These are phyloP conservation scores for Botryotinia calthae DNA, from an alignment of 2,329 filamentous ascomycete species.

Conservation along the genomic window DNA sequence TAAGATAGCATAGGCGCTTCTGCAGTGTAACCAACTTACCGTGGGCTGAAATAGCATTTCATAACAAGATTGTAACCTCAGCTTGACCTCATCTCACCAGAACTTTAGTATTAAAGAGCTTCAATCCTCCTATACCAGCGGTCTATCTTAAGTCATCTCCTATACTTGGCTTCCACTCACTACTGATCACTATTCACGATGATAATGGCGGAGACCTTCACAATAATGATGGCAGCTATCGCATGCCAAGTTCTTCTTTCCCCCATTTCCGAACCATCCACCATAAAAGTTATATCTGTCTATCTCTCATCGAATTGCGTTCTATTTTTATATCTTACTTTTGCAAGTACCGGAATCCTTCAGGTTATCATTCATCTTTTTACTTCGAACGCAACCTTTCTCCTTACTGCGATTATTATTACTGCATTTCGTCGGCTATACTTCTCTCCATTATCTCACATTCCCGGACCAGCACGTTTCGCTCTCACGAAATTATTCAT, in stretches of 20 bases:
- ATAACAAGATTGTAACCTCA: neutral
- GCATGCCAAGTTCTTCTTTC: neutral
- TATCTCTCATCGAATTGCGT: neutral
- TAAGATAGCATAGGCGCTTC: neutral
- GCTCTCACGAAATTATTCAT: conserved; percentile 31
- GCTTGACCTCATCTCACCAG: neutral
- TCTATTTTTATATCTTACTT: neutral
- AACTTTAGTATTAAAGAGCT: neutral
- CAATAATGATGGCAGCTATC: neutral
- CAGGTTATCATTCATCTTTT: neutral
- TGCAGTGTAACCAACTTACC: neutral
- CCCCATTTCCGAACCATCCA: neutral
- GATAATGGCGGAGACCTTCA: neutral
- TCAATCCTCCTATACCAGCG: neutral
- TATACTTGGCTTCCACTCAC: too few species aligned
- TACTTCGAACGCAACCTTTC: conserved; percentile 18
- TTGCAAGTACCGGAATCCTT: neutral
- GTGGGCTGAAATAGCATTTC: neutral
- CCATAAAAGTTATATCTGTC: neutral
- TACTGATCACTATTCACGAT: too few species aligned
- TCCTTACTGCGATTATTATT: conserved; percentile 14
- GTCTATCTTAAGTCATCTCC: neutral
- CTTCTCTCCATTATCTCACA: conserved; percentile 27
- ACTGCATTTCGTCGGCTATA: conserved; percentile 27
- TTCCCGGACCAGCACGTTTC: conserved; percentile 32